Percentiles rank a stretch among this genome's conserved stretches.
These are phyloP conservation scores for Geranium brycei DNA, from an alignment of 345 rosid species.

Conservation along the genomic window DNA sequence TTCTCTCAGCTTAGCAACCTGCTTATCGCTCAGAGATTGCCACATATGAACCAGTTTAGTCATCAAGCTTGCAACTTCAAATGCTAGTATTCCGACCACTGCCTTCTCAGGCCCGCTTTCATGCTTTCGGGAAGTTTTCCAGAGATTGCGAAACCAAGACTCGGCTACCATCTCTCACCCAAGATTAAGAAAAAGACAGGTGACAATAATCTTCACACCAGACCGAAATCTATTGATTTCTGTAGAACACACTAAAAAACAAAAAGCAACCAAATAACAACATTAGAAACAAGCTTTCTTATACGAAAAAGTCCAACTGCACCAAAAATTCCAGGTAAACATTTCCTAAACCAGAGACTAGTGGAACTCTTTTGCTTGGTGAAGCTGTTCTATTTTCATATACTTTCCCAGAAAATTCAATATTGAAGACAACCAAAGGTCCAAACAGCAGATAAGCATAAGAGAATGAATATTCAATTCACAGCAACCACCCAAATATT, in stretches of 20 bases:
- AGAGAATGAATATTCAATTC: neutral
- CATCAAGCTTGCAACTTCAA: conserved; percentile 81
- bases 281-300: neutral
- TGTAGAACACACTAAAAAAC: neutral
- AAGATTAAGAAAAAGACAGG: conserved; percentile 1
- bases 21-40: conserved; percentile 83
- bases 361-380: neutral
- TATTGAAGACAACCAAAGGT: neutral
- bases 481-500: neutral
- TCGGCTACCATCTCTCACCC: conserved; percentile 57
- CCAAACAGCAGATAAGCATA: neutral
- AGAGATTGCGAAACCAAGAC: conserved; percentile 78
- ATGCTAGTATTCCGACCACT: conserved; percentile 65
- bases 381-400: neutral
- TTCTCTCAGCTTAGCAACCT: conserved; percentile 51
- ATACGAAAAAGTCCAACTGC: neutral
- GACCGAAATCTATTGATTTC: conserved; percentile 1
- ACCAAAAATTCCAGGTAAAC: neutral
- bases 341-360: neutral
- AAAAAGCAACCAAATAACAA: neutral
- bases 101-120: conserved; percentile 43
- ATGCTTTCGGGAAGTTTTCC: conserved; percentile 53
- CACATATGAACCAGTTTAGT: conserved; percentile 79
- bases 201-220: conserved; percentile 2
- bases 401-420: neutral